A percentile compares a stretch with the other conserved stretches of the same genome.
phyloP scores from a whole-genome alignment of 257 asterid species.

The Solanum pinnatisectum region DNA sequence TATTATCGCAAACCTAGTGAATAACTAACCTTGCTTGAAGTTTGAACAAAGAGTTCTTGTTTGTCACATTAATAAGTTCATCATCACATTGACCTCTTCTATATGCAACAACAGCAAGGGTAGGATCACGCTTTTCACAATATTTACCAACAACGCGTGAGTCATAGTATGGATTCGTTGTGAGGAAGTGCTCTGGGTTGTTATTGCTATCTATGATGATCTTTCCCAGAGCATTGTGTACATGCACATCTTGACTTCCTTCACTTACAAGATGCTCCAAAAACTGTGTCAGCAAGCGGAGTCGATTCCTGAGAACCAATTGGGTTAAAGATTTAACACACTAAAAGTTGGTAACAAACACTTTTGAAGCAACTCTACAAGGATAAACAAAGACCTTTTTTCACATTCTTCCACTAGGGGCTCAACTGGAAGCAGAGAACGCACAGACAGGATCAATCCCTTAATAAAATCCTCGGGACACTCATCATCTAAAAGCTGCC shows the following conservation, averaged over 20 bases:
- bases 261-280: conserved; percentile 99
- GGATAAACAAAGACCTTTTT: conserved; percentile 47
- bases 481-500: conserved; percentile 96
- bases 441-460: conserved; percentile 93
- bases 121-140: conserved; percentile 99
- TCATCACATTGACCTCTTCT: conserved; percentile 98
- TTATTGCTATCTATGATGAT: conserved; percentile 96
- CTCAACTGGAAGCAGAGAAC: conserved; percentile 97
- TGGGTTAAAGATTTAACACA: conserved; percentile 5
- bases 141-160: conserved; percentile 98
- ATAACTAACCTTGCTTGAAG: conserved; percentile 86
- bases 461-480: conserved; percentile 98
- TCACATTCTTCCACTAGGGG: conserved; percentile 99
- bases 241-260: conserved; percentile 99
- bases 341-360: neutral
- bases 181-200: conserved; percentile 97
- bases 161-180: conserved; percentile 96
- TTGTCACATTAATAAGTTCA: conserved; percentile 90
- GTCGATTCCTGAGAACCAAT: conserved; percentile 70
- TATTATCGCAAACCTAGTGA: neutral
- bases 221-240: conserved; percentile 98
- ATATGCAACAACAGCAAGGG: conserved; percentile 99
- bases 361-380: neutral
- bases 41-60: conserved; percentile 91
- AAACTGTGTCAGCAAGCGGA: conserved; percentile 93